Percentiles rank a stretch among this genome's conserved stretches.
Conservation (phyloP, 345 rosid genomes). For the Viola odorata region DNA sequence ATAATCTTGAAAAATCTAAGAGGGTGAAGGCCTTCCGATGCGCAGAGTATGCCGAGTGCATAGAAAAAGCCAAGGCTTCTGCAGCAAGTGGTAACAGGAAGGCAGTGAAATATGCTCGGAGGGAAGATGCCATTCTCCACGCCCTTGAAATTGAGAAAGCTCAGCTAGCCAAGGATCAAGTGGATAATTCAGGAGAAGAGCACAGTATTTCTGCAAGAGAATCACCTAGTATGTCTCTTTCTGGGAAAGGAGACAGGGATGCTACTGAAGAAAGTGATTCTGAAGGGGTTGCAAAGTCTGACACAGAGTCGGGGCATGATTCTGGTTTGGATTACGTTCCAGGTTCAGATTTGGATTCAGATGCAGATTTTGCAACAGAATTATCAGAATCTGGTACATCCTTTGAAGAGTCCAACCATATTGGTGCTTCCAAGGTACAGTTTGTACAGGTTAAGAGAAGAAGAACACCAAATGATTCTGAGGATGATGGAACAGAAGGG, state of each 20-base stretch:
- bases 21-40: conserved; percentile 95
- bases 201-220: conserved; percentile 39
- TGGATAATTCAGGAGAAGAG: conserved; percentile 30
- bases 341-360: conserved; percentile 2
- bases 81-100: conserved; percentile 65
- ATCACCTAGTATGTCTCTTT: conserved; percentile 42
- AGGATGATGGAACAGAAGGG: conserved; percentile 95
- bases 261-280: conserved; percentile 31
- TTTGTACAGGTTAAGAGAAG: conserved; percentile 57
- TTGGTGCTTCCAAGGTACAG: conserved; percentile 42
- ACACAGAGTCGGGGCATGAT: neutral
- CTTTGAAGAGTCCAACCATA: conserved; percentile 52
- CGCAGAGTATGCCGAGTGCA: conserved; percentile 81
- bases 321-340: conserved; percentile 7
- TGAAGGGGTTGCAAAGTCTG: conserved; percentile 22
- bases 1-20: conserved; percentile 89
- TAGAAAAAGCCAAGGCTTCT: conserved; percentile 78
- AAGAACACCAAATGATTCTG: conserved; percentile 91
- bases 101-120: conserved; percentile 74
- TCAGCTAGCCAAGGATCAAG: conserved; percentile 50
- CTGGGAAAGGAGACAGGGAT: conserved; percentile 46
- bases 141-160: conserved; percentile 90
- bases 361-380: conserved; percentile 44
- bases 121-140: conserved; percentile 90
- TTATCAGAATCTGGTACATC: conserved; percentile 62